Evolutionary conservation across 345 rosid species (phyloP), one percentile per base, ranked within the genome.

Genomic region (Geranium brycei): DNA sequence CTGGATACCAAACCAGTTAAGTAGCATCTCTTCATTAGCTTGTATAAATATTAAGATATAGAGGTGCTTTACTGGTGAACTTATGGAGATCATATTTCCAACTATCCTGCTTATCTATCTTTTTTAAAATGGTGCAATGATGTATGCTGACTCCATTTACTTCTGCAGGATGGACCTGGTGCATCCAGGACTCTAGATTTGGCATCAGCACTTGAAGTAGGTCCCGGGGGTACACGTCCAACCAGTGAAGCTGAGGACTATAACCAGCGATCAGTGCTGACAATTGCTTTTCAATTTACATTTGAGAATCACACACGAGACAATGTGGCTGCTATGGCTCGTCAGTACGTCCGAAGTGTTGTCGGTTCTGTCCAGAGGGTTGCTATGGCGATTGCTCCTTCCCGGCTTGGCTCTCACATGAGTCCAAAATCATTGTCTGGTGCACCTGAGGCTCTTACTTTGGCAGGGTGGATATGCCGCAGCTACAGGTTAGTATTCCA

Each of bases 341-440:
- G 95, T 51, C 96, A 89, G 63, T 92, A 89, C 32, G 88, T 92
- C 56, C 85, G 93, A 3, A 83, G 87, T 75, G 83, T 89, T 35
- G 90, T 92, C 58, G 93, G 91, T 8, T 92, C 96, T 7, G 96
- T 92, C 66, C 98, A 92, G 80, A 87, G 98, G 82, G 93, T 92
- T 73, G 96, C 98, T 71, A 74, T 89, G 82, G 98, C 96, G 60
- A 92, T 92, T 68, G 76, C 96, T 7, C 98, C 96, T 10, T 82
- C 87, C 41, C 77, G 77, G 62, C 77, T 80, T 58, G 69, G 78
- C 76, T 68, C 86, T 5, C 69, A 41, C 18, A 35, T 82, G 35
- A 78, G 83, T 28, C 77, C 82, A 19, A 83, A 86, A 68, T 41
- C 87, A 17, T 85, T 82, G 65, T 91, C 96, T 61, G 91, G 88